phyloP scores from a whole-genome alignment of 345 rosid genomes.

The Carallia brachiata region DNA sequence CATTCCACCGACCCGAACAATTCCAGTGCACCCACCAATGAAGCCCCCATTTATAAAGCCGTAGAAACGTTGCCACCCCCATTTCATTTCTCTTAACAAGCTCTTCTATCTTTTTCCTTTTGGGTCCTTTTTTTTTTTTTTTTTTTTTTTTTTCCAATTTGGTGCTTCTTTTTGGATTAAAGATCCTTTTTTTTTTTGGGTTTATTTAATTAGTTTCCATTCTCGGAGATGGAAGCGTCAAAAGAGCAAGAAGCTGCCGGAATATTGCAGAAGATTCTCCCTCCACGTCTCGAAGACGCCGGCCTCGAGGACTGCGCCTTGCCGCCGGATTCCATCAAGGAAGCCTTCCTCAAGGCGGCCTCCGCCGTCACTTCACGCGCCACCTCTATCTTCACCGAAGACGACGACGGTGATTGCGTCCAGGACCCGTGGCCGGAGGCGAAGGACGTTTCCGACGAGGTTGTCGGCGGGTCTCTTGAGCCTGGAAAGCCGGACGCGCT shows the following conservation, averaged over 20 bases:
- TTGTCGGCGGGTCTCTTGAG: not conserved
- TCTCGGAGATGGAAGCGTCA: constrained; percentile 16
- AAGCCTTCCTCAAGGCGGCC: constrained; percentile 70
- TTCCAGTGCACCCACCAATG: too few species aligned
- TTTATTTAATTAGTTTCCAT: not conserved
- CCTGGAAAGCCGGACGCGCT: constrained; percentile 13
- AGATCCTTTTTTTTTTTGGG: not conserved
- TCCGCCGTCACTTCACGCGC: constrained; percentile 53
- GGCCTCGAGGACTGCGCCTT: constrained; percentile 77
- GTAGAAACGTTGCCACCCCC: too few species aligned
- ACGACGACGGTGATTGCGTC: constrained; percentile 12
- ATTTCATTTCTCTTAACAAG: too few species aligned
- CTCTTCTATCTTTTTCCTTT: too few species aligned
- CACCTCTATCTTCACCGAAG: constrained; percentile 29
- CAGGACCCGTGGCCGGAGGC: constrained; percentile 21
- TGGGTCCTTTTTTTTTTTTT: too few species aligned
- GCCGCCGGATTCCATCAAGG: constrained; percentile 58
- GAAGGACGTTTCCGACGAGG: not conserved
- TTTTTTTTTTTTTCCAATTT: not conserved
- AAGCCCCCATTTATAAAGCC: too few species aligned
- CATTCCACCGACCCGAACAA: too few species aligned
- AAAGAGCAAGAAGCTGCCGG: constrained; percentile 13
- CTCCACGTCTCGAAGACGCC: constrained; percentile 63
- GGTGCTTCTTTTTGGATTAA: not conserved
- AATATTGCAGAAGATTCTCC: constrained; percentile 46